Percentiles rank a stretch among this genome's conserved stretches.
These are phyloP conservation scores for Cyclotella sp. DNA, from an alignment of 108 stramenopile species.

Conservation along the genomic window DNA sequence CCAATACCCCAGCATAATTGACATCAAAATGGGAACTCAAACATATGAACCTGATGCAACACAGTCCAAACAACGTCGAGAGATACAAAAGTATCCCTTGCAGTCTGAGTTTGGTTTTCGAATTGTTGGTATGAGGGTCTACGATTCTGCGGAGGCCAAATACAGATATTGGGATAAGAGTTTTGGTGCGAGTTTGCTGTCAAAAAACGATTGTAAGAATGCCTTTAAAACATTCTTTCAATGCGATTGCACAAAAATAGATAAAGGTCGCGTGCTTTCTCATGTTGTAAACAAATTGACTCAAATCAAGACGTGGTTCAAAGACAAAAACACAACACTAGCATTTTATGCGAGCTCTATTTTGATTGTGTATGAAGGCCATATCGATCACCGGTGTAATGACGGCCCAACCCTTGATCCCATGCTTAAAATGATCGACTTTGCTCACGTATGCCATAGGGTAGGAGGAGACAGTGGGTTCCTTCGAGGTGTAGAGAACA, in stretches of 20 bases:
- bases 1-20: conserved; percentile 76
- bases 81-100: conserved; percentile 75
- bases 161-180: conserved; percentile 64
- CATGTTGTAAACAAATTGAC: conserved; percentile 51
- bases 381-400: not conserved
- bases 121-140: conserved; percentile 79
- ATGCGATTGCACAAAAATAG: conserved; percentile 8
- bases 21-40: conserved; percentile 88
- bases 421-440: conserved; percentile 82
- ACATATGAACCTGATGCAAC: conserved; percentile 82
- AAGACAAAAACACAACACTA: conserved; percentile 58
- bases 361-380: conserved; percentile 79
- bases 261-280: conserved; percentile 9
- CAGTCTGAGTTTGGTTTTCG: conserved; percentile 83
- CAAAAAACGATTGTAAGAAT: conserved; percentile 50
- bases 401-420: conserved; percentile 28
- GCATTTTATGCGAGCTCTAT: conserved; percentile 81
- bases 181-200: conserved; percentile 63
- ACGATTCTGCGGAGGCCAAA: conserved; percentile 64
- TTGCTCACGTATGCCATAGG: conserved; percentile 74
- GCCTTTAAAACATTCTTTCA: conserved; percentile 68
- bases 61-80: conserved; percentile 64
- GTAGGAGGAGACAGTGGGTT: conserved; percentile 61
- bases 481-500: conserved; percentile 61
- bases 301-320: conserved; percentile 63